Evolutionary conservation across 345 rosid species (phyloP).

Genomic region (Diplotaxis tenuifolia): DNA sequence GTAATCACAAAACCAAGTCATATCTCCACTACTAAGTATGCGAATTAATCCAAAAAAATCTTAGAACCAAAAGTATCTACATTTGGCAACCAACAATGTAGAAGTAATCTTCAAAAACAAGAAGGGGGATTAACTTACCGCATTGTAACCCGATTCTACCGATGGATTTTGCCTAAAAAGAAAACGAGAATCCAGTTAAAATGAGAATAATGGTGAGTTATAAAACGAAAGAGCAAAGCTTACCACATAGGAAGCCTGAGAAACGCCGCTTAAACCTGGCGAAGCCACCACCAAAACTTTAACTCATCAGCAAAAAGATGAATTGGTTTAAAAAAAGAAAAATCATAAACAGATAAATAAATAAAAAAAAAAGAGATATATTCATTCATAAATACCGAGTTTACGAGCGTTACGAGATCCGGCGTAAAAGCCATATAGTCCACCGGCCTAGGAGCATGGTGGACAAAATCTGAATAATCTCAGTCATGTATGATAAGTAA

Average conservation of each 20-base stretch:
- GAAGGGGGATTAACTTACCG: constrained; percentile 49
- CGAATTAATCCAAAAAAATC: background rate
- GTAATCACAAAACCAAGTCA: background rate
- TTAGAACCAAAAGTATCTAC: background rate
- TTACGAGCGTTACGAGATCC: constrained; percentile 64
- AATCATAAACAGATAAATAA: background rate
- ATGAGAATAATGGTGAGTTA: background rate
- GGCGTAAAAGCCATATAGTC: constrained; percentile 64
- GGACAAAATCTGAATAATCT: background rate
- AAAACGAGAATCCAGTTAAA: background rate
- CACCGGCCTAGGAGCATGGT: constrained; percentile 54
- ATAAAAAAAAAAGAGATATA: background rate
- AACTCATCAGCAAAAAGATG: background rate
- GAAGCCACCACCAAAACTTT: background rate
- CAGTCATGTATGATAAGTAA: background rate
- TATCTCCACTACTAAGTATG: background rate
- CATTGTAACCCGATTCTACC: constrained; percentile 62
- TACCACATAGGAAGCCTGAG: constrained; percentile 78
- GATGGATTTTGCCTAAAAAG: constrained; percentile 58
- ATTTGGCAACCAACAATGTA: background rate
- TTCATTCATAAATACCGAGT: constrained; percentile 37
- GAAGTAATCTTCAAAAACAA: background rate
- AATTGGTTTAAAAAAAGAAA: background rate
- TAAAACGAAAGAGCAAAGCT: background rate
- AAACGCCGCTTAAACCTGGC: constrained; percentile 62